A percentile compares a stretch with the other conserved stretches of the same genome.
Evolutionary conservation across 805 yeast genomes (phyloP).

Genomic region (Zygosaccharomyces gambellarensis): DNA sequence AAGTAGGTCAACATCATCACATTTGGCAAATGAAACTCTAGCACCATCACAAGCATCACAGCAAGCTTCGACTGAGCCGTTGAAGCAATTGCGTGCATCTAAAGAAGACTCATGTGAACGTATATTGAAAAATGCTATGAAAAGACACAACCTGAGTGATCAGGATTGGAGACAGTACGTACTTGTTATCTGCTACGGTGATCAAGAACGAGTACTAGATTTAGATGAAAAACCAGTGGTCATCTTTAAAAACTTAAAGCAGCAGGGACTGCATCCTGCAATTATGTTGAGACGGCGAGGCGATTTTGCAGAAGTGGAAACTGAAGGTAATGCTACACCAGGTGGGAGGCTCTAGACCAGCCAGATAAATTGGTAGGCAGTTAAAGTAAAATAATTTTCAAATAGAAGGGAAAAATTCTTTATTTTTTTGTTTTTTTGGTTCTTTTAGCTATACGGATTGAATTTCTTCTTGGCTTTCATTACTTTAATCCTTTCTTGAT

Average conservation of each 20-base stretch:
- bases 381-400: slow-evolving; percentile 8
- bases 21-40: slow-evolving; percentile 6
- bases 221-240: slow-evolving; percentile 84
- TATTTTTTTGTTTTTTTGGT: background rate
- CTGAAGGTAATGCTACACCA: slow-evolving; percentile 18
- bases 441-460: slow-evolving; percentile 64
- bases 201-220: slow-evolving; percentile 77
- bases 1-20: slow-evolving; percentile 9
- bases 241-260: slow-evolving; percentile 78
- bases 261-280: slow-evolving; percentile 81
- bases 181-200: slow-evolving; percentile 83
- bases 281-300: slow-evolving; percentile 88
- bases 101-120: slow-evolving; percentile 89
- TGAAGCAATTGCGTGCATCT: slow-evolving; percentile 78
- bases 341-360: slow-evolving; percentile 26
- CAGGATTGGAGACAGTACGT: slow-evolving; percentile 88
- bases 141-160: slow-evolving; percentile 69
- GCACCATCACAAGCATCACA: slow-evolving; percentile 10
- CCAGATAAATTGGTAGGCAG: background rate
- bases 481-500: slow-evolving; percentile 75
- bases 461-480: slow-evolving; percentile 80
- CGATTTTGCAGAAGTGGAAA: slow-evolving; percentile 36
- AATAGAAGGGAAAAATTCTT: slow-evolving; percentile 7
- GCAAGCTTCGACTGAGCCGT: slow-evolving; percentile 49
- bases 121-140: slow-evolving; percentile 82